Conservation (phyloP, 352 stramenopile species). For the Halophytophthora polymorphica region DNA sequence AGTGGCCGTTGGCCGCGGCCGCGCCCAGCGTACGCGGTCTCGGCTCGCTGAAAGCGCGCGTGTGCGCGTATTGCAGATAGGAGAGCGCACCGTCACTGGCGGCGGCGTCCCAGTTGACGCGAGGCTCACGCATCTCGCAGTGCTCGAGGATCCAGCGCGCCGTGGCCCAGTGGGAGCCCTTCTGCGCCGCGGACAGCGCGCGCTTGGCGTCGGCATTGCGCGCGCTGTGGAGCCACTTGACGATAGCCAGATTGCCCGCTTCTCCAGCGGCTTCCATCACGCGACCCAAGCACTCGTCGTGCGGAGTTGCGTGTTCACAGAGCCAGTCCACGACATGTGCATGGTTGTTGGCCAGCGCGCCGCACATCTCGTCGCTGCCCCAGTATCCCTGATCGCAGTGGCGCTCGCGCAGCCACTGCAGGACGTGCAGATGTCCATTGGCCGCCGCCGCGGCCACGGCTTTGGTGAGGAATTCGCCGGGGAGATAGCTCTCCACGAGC, state of each 20-base stretch:
- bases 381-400: constrained; percentile 14
- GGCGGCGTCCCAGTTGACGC: constrained; percentile 10
- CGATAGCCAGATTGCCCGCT: constrained; percentile 7
- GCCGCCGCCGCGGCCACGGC: constrained; percentile 12
- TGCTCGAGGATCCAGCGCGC: constrained; percentile 18
- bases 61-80: constrained; percentile 15
- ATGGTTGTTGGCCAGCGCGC: constrained; percentile 33
- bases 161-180: constrained; percentile 6
- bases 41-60: constrained; percentile 3
- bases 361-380: constrained; percentile 27
- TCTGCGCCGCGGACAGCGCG: constrained; percentile 6
- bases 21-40: constrained; percentile 1
- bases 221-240: constrained; percentile 14
- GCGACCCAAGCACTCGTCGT: neutral
- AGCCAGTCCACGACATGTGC: constrained; percentile 41
- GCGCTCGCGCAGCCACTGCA: constrained; percentile 18
- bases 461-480: constrained; percentile 6
- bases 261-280: constrained; percentile 12
- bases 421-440: constrained; percentile 8
- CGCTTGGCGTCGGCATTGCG: constrained; percentile 2
- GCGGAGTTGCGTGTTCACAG: constrained; percentile 14
- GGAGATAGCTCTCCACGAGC: constrained; percentile 15
- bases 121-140: neutral
- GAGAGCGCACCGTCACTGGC: constrained; percentile 6
- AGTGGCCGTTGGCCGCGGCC: constrained; percentile 15